phyloP scores from a whole-genome alignment of 1,139 yeast genomes.

The Yamadazyma mexicana region DNA sequence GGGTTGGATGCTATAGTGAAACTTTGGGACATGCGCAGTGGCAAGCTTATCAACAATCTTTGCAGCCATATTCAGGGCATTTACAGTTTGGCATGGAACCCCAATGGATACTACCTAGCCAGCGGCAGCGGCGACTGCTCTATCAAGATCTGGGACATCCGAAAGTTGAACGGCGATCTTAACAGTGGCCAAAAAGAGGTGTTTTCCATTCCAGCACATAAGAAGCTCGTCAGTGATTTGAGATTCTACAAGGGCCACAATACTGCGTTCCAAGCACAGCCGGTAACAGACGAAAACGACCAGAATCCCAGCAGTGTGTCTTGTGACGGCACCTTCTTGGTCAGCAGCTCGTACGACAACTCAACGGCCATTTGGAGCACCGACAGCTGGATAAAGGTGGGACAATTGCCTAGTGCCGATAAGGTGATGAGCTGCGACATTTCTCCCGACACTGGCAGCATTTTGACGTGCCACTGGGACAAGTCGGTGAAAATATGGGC shows the following conservation, averaged over 20 bases:
- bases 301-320: constrained; percentile 21
- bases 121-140: constrained; percentile 86
- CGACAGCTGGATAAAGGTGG: constrained; percentile 68
- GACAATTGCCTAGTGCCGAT: constrained; percentile 59
- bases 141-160: constrained; percentile 83
- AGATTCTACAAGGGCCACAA: constrained; percentile 43
- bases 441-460: constrained; percentile 33
- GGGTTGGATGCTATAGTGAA: constrained; percentile 77
- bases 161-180: constrained; percentile 32
- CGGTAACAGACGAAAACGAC: constrained; percentile 32
- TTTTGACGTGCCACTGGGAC: constrained; percentile 84
- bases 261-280: constrained; percentile 4
- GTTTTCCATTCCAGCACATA: constrained; percentile 73
- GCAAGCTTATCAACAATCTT: constrained; percentile 59
- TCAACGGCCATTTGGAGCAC: constrained; percentile 62
- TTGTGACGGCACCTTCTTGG: constrained; percentile 49
- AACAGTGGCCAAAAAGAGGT: constrained; percentile 26
- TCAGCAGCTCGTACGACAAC: constrained; percentile 73
- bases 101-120: constrained; percentile 73
- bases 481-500: constrained; percentile 68
- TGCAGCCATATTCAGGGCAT: constrained; percentile 74
- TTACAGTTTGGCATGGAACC: constrained; percentile 71
- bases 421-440: constrained; percentile 74
- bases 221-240: constrained; percentile 68
- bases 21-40: constrained; percentile 87